Percentiles rank a stretch among this genome's conserved stretches.
Evolutionary conservation across 2,329 filamentous ascomycete genomes (phyloP).

Genomic region (Sporothrix protearum): DNA sequence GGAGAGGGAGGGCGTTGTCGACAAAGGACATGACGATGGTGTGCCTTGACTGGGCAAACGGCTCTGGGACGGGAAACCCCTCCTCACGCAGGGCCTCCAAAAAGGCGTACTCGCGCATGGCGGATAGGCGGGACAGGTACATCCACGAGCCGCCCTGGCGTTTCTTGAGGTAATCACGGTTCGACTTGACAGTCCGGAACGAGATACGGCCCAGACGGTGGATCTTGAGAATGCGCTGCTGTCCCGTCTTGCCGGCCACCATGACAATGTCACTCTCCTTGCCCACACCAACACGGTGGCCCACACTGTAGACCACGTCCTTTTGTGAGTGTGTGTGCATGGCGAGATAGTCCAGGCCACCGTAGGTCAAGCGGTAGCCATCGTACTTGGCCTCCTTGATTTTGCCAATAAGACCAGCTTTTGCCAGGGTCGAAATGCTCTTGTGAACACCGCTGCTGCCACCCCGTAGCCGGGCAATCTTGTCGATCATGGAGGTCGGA

Average conservation of each 20-base stretch:
- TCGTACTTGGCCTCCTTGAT: constrained; percentile 97
- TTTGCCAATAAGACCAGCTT: constrained; percentile 83
- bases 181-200: constrained; percentile 92
- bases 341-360: constrained; percentile 95
- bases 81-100: constrained; percentile 82
- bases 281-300: constrained; percentile 89
- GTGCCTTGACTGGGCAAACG: constrained; percentile 84
- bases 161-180: constrained; percentile 89
- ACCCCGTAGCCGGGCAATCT: constrained; percentile 75
- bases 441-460: constrained; percentile 75
- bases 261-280: constrained; percentile 98
- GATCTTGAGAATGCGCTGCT: constrained; percentile 86
- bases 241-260: constrained; percentile 74
- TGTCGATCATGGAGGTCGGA: constrained; percentile 81
- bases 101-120: constrained; percentile 91
- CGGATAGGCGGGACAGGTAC: constrained; percentile 91
- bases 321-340: constrained; percentile 81
- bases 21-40: constrained; percentile 95
- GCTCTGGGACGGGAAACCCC: constrained; percentile 85
- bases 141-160: constrained; percentile 79
- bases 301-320: constrained; percentile 82
- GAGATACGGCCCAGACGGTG: constrained; percentile 93
- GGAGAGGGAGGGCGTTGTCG: constrained; percentile 86
- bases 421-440: constrained; percentile 86
- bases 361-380: constrained; percentile 93